Conservation (phyloP, 106 monocot genomes). For the Hemerocallis citrina region DNA sequence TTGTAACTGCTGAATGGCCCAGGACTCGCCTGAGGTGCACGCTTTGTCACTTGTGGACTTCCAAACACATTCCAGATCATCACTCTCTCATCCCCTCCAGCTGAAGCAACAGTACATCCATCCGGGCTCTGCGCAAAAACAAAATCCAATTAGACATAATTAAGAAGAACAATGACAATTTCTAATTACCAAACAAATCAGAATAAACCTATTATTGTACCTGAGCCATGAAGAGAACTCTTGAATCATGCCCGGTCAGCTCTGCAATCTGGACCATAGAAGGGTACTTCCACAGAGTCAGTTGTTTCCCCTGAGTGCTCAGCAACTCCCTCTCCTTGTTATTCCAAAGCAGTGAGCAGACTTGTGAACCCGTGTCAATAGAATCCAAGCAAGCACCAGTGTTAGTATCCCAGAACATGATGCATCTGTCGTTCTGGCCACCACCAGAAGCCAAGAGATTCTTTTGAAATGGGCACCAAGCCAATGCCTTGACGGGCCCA, state of each 20-base stretch:
- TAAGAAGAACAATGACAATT: too few species aligned
- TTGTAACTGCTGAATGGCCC: too few species aligned
- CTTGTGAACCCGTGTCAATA: slow-evolving; percentile 50
- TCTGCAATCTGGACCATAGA: slow-evolving; percentile 16
- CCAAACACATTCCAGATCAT: too few species aligned
- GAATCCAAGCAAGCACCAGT: slow-evolving; percentile 49
- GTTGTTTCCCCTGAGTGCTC: slow-evolving; percentile 49
- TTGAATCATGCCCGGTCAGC: neutral
- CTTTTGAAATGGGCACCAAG: slow-evolving; percentile 64
- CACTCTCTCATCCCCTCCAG: too few species aligned
- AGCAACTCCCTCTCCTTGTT: slow-evolving; percentile 53
- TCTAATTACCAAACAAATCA: too few species aligned
- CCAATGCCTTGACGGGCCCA: slow-evolving; percentile 51
- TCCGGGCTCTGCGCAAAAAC: too few species aligned
- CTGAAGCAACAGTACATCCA: too few species aligned
- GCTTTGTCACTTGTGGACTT: too few species aligned
- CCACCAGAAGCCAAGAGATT: slow-evolving; percentile 57
- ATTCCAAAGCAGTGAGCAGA: slow-evolving; percentile 52
- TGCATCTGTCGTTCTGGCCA: slow-evolving; percentile 37
- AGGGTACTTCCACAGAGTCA: slow-evolving; percentile 17
- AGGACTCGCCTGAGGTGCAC: too few species aligned
- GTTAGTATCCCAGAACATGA: slow-evolving; percentile 63
- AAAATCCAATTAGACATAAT: too few species aligned
- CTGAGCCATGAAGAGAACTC: slow-evolving; percentile 8
- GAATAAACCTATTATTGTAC: too few species aligned